A percentile compares a stretch with the other conserved stretches of the same genome.
Evolutionary conservation across 2,329 filamentous ascomycete species (phyloP).

Genomic region (Arthrobotrys conoides): DNA sequence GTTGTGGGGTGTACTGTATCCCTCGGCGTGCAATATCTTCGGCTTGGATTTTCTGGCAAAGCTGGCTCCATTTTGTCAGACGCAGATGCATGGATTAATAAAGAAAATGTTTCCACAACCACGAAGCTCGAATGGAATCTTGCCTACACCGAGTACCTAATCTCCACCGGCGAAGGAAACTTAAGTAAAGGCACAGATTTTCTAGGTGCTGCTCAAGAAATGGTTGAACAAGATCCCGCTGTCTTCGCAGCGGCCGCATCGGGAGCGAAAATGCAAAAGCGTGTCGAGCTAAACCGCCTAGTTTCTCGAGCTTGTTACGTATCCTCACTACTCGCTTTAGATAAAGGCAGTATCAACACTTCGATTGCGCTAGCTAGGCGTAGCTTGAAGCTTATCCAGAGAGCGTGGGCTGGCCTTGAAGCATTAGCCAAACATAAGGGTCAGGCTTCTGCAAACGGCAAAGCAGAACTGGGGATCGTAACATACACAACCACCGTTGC

Average conservation of each 20-base stretch:
- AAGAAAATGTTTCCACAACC: conserved; percentile 68
- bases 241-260: conserved; percentile 64
- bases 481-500: conserved; percentile 68
- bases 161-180: conserved; percentile 74
- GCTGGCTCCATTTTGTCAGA: conserved; percentile 73
- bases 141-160: conserved; percentile 80
- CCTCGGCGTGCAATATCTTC: conserved; percentile 73
- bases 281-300: conserved; percentile 70
- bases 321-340: conserved; percentile 77
- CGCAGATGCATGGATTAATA: conserved; percentile 71
- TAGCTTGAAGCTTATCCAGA: conserved; percentile 70
- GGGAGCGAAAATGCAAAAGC: conserved; percentile 66
- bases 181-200: conserved; percentile 73
- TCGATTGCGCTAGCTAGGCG: conserved; percentile 74
- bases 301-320: conserved; percentile 75
- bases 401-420: conserved; percentile 67
- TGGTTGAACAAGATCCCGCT: conserved; percentile 65
- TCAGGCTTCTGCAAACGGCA: conserved; percentile 66
- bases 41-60: conserved; percentile 74
- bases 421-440: conserved; percentile 65
- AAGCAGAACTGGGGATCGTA: conserved; percentile 63
- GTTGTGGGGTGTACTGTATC: conserved; percentile 61
- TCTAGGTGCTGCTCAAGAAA: conserved; percentile 45
- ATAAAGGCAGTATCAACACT: conserved; percentile 73
- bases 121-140: conserved; percentile 75